These are phyloP conservation scores for Phanerochaete sordida DNA, from an alignment of 768 basidiomycete species.

Conservation along the genomic window DNA sequence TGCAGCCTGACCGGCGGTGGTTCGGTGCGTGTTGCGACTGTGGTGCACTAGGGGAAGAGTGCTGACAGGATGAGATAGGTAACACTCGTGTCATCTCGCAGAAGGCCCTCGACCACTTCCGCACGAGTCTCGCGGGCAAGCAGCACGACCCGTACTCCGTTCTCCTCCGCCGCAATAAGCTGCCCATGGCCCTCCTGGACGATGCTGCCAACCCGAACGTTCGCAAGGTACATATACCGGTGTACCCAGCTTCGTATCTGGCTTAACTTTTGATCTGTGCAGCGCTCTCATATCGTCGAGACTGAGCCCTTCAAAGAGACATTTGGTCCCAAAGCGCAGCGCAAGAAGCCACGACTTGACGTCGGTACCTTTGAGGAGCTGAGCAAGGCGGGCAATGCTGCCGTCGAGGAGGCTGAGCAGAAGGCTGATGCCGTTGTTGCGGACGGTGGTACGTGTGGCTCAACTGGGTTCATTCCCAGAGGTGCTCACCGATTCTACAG, in stretches of 20 bases:
- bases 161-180: constrained; percentile 87
- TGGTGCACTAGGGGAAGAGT: not conserved
- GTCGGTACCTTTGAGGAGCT: constrained; percentile 94
- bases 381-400: constrained; percentile 55
- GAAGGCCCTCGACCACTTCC: constrained; percentile 92
- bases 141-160: constrained; percentile 97
- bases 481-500: constrained; percentile 21
- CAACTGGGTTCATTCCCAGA: not conserved
- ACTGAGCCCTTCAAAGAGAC: constrained; percentile 94
- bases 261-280: not conserved
- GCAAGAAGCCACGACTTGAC: constrained; percentile 84
- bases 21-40: constrained; percentile 68
- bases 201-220: constrained; percentile 79
- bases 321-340: constrained; percentile 93
- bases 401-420: constrained; percentile 50
- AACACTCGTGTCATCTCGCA: constrained; percentile 99
- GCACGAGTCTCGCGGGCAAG: constrained; percentile 78
- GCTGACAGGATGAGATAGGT: constrained; percentile 41
- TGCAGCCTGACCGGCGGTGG: constrained; percentile 95
- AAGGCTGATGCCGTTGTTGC: constrained; percentile 32
- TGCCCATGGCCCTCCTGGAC: constrained; percentile 94
- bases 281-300: constrained; percentile 93
- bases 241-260: not conserved
- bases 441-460: constrained; percentile 37
- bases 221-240: constrained; percentile 59